phyloP scores from a whole-genome alignment of 148 eudicot species.

The Amaranthus palmeri region DNA sequence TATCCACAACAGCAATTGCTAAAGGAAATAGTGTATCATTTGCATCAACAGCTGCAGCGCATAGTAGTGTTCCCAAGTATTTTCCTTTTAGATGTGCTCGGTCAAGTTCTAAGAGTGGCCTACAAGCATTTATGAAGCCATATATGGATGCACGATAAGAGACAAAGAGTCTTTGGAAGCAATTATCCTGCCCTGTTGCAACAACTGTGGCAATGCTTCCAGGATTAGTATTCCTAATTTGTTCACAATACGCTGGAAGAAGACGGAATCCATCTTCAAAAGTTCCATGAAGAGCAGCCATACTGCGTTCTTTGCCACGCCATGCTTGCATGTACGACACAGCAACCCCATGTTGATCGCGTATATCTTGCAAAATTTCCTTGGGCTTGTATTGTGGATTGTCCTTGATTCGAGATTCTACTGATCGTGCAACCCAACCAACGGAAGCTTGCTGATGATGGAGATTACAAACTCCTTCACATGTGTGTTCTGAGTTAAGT shows the following conservation, averaged over 20 bases:
- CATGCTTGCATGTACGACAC: slow-evolving; percentile 99
- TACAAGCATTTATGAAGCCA: slow-evolving; percentile 87
- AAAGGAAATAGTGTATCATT: slow-evolving; percentile 81
- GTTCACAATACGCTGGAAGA: slow-evolving; percentile 93
- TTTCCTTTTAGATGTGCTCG: slow-evolving; percentile 81
- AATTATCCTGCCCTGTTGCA: slow-evolving; percentile 73
- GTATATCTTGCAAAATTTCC: slow-evolving; percentile 93
- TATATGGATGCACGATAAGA: slow-evolving; percentile 81
- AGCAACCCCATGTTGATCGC: slow-evolving; percentile 94
- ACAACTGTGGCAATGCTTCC: slow-evolving; percentile 87
- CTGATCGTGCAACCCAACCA: slow-evolving; percentile 98
- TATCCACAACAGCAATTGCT: slow-evolving; percentile 84
- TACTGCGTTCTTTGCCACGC: slow-evolving; percentile 98
- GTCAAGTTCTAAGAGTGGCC: slow-evolving; percentile 91
- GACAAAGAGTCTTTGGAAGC: slow-evolving; percentile 81
- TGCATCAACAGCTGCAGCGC: slow-evolving; percentile 92
- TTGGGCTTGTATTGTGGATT: slow-evolving; percentile 95
- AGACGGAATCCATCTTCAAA: slow-evolving; percentile 88
- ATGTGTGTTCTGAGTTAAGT: slow-evolving; percentile 76
- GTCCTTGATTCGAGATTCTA: slow-evolving; percentile 69
- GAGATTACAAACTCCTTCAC: slow-evolving; percentile 78
- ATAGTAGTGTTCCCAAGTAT: slow-evolving; percentile 73
- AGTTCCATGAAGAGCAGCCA: slow-evolving; percentile 97
- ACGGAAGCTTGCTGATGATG: slow-evolving; percentile 98
- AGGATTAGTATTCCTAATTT: slow-evolving; percentile 74